phyloP scores from a whole-genome alignment of 208 protist species.

The Trichomonas tenax region DNA sequence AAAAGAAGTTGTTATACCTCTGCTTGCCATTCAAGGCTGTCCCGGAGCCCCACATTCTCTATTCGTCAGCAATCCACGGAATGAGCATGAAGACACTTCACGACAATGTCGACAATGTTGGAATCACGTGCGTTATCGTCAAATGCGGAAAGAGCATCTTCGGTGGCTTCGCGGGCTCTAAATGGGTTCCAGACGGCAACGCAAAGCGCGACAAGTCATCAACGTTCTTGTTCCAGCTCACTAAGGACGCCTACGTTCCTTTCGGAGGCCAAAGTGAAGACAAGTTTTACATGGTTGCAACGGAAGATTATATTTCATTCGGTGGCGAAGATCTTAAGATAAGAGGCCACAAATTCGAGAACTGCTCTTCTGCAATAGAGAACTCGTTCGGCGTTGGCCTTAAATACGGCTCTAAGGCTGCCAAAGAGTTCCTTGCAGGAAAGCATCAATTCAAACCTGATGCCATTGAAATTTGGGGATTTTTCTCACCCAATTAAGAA shows the following conservation, averaged over 20 bases:
- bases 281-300: neutral
- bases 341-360: neutral
- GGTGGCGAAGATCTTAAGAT: neutral
- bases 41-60: neutral
- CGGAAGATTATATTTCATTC: neutral
- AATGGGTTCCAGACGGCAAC: neutral
- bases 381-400: constrained; percentile 1
- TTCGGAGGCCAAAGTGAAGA: neutral
- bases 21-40: neutral
- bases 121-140: neutral
- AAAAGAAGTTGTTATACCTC: neutral
- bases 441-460: neutral
- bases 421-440: neutral
- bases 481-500: neutral
- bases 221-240: neutral
- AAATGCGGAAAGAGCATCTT: neutral
- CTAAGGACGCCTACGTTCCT: neutral
- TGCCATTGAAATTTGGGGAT: constrained; percentile 1
- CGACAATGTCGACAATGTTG: neutral
- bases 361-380: neutral
- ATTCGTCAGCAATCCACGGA: neutral
- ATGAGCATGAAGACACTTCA: neutral
- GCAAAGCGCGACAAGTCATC: neutral
- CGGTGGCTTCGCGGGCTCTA: neutral
- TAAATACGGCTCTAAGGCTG: neutral